Percentiles rank a stretch among this genome's conserved stretches.
phyloP scores from a whole-genome alignment of 2,329 filamentous ascomycete genomes.

The Epichloe hybrida region DNA sequence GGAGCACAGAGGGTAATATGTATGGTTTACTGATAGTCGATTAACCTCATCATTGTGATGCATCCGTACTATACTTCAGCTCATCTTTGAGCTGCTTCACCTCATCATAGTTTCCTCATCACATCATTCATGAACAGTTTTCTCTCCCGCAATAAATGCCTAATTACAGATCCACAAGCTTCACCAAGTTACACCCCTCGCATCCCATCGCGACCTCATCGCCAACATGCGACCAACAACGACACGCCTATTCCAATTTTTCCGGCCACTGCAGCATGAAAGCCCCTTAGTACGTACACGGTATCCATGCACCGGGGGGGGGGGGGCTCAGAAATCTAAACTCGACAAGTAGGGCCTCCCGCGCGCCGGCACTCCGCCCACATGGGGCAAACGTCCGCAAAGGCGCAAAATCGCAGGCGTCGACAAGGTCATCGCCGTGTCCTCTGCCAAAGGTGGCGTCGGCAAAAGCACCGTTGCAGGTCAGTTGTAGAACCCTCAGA shows the following conservation, averaged over 20 bases:
- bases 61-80: neutral
- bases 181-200: neutral
- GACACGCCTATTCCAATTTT: conserved; percentile 22
- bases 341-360: conserved; percentile 59
- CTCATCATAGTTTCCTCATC: neutral
- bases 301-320: accelerated
- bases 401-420: conserved; percentile 73
- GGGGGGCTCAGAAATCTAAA: neutral
- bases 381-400: conserved; percentile 62
- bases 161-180: neutral
- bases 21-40: no score
- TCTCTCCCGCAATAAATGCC: neutral
- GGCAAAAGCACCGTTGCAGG: conserved; percentile 90
- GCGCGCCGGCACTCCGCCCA: conserved; percentile 46
- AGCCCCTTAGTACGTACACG: conserved; percentile 63
- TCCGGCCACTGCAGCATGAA: conserved; percentile 47
- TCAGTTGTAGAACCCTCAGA: conserved; percentile 19
- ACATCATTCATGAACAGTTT: neutral
- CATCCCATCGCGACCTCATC: neutral
- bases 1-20: no score
- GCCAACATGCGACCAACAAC: conserved; percentile 24
- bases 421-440: conserved; percentile 87
- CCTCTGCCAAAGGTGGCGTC: conserved; percentile 94
- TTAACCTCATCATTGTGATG: neutral
- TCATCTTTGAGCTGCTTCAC: neutral